Percentiles rank a stretch among this genome's conserved stretches.
Evolutionary conservation across 805 yeast species (phyloP).

Genomic region (Metschnikowia reukaufii): DNA sequence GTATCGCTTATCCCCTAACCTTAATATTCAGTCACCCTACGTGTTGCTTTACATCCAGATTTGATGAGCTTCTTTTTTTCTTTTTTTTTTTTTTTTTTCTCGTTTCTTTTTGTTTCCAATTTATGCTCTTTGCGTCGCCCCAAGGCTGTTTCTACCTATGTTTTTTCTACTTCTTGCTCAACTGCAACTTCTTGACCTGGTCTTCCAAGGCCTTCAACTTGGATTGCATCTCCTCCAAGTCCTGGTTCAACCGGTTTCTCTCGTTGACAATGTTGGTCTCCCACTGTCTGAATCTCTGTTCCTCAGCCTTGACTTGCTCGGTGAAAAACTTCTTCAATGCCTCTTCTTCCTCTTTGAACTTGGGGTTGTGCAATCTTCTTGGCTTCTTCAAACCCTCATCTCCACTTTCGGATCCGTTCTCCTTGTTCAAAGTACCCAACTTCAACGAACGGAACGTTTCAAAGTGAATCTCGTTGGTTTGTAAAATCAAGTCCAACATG

Average conservation of each 20-base stretch:
- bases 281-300: conserved; percentile 97
- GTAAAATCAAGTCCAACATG: conserved; percentile 75
- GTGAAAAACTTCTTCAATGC: conserved; percentile 91
- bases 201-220: conserved; percentile 74
- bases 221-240: conserved; percentile 83
- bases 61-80: too few species aligned
- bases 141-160: not conserved
- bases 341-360: conserved; percentile 95
- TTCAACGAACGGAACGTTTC: conserved; percentile 75
- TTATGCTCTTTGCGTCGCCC: not conserved
- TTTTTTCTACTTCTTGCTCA: conserved; percentile 27
- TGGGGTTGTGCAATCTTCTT: conserved; percentile 72
- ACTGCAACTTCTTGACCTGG: conserved; percentile 61
- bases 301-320: conserved; percentile 94
- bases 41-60: too few species aligned
- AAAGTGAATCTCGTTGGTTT: conserved; percentile 80
- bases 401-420: conserved; percentile 23
- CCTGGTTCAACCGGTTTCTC: conserved; percentile 90
- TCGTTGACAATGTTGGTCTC: conserved; percentile 94
- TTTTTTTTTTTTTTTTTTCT: not conserved
- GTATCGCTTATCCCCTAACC: too few species aligned
- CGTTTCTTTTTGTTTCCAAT: not conserved
- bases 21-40: too few species aligned
- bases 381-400: conserved; percentile 44
- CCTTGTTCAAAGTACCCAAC: conserved; percentile 47